Evolutionary conservation across 2,329 filamentous ascomycete genomes (phyloP).

Genomic region (Clonostachys byssicola): DNA sequence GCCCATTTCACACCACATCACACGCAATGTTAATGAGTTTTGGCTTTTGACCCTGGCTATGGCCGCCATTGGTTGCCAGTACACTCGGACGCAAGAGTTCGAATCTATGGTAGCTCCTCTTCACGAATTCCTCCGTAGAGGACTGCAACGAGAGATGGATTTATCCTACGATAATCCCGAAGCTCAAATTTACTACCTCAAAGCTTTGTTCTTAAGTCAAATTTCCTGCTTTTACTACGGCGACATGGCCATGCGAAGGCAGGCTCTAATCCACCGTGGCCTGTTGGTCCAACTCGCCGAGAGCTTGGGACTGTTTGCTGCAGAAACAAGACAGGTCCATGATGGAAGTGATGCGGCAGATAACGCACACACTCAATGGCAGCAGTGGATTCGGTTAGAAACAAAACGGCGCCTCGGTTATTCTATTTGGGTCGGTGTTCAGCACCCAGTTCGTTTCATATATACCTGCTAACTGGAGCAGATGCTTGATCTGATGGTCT

Average conservation of each 20-base stretch:
- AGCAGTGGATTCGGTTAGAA: slow-evolving; percentile 3
- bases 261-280: background rate
- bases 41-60: slow-evolving; percentile 15
- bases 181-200: background rate
- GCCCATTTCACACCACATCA: slow-evolving; percentile 17
- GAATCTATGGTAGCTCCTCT: slow-evolving; percentile 9
- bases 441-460: background rate
- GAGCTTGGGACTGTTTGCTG: background rate
- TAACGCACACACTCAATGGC: background rate
- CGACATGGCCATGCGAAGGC: background rate
- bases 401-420: slow-evolving; percentile 6
- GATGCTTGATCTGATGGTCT: slow-evolving; percentile 1
- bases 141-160: background rate
- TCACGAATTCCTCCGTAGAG: slow-evolving; percentile 14
- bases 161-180: background rate
- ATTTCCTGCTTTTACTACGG: background rate
- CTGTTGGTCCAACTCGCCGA: background rate
- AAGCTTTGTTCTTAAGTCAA: slow-evolving; percentile 1
- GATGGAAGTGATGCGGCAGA: no score
- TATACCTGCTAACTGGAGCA: background rate
- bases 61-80: slow-evolving; percentile 13
- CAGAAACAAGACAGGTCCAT: no score
- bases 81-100: slow-evolving; percentile 12
- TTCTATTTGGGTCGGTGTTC: slow-evolving; percentile 7
- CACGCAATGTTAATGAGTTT: slow-evolving; percentile 3